Percentiles rank a stretch among this genome's conserved stretches.
These are phyloP conservation scores for Phoma herbarum DNA, from an alignment of 2,329 filamentous ascomycete genomes.

Conservation along the genomic window DNA sequence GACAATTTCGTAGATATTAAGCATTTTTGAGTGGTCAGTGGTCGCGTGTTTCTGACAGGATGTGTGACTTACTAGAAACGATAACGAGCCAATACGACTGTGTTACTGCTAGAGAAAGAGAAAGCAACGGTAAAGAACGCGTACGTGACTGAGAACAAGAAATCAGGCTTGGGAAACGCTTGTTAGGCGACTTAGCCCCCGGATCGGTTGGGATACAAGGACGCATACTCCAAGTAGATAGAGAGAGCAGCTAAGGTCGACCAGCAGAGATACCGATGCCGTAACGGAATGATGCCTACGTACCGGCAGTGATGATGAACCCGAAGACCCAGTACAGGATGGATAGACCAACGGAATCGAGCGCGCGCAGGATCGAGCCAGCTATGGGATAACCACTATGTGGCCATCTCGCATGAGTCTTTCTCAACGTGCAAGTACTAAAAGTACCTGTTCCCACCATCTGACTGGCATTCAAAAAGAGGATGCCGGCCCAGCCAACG, in stretches of 20 bases:
- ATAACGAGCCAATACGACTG: neutral
- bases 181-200: neutral
- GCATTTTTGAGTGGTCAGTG: neutral
- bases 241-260: slow-evolving; percentile 30
- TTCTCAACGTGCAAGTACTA: slow-evolving; percentile 22
- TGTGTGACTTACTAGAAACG: neutral
- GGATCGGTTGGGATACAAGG: neutral
- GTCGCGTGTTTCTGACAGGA: neutral
- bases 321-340: slow-evolving; percentile 24
- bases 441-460: slow-evolving; percentile 47
- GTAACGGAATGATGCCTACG: neutral
- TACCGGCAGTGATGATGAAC: slow-evolving; percentile 38
- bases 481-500: slow-evolving; percentile 40
- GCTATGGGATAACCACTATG: neutral
- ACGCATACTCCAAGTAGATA: slow-evolving; percentile 28
- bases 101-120: neutral
- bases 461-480: slow-evolving; percentile 45
- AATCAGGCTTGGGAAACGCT: neutral
- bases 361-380: neutral
- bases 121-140: neutral
- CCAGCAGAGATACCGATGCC: neutral
- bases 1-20: neutral
- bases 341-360: neutral
- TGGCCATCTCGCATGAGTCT: slow-evolving; percentile 37
- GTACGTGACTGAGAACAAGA: neutral